Percentiles rank a stretch among this genome's conserved stretches.
Evolutionary conservation across 2,329 filamentous ascomycete species (phyloP).

Genomic region (Aspergillus pseudoterreus): DNA sequence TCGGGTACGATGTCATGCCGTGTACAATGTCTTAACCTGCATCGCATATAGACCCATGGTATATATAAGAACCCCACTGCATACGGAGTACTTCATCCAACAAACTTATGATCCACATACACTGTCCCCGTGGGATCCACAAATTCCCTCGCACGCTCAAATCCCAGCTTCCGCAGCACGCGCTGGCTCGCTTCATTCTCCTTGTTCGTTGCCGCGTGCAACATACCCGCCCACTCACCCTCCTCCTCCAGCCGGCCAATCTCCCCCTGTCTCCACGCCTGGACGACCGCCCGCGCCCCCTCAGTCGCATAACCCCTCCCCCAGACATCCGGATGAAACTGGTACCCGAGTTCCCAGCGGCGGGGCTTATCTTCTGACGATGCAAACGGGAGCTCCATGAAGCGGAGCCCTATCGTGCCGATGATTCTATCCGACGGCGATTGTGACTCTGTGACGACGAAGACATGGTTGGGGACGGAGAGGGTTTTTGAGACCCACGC

Average conservation of each 20-base stretch:
- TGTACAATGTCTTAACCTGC: neutral
- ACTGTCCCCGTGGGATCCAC: constrained; percentile 7
- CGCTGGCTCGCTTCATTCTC: constrained; percentile 53
- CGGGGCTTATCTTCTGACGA: neutral
- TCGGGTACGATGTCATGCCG: neutral
- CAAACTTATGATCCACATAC: constrained; percentile 5
- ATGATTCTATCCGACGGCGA: constrained; percentile 2
- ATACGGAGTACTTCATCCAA: no score
- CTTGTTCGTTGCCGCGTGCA: constrained; percentile 45
- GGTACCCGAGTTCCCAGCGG: constrained; percentile 52
- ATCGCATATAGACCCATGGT: neutral
- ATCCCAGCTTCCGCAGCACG: constrained; percentile 49
- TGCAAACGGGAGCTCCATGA: neutral
- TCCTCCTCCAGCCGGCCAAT: constrained; percentile 8
- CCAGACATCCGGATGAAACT: constrained; percentile 53
- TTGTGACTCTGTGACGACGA: neutral
- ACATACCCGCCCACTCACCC: constrained; percentile 23
- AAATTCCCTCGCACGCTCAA: constrained; percentile 7
- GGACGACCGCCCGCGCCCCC: constrained; percentile 48
- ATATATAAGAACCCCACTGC: no score
- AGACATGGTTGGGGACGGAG: neutral
- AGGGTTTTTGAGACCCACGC: constrained; percentile 1
- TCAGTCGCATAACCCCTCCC: constrained; percentile 57
- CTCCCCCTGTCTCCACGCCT: constrained; percentile 30
- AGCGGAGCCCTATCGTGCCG: constrained; percentile 4